Evolutionary conservation across 768 basidiomycete species (phyloP).

Genomic region (Pleurotus giganteus): DNA sequence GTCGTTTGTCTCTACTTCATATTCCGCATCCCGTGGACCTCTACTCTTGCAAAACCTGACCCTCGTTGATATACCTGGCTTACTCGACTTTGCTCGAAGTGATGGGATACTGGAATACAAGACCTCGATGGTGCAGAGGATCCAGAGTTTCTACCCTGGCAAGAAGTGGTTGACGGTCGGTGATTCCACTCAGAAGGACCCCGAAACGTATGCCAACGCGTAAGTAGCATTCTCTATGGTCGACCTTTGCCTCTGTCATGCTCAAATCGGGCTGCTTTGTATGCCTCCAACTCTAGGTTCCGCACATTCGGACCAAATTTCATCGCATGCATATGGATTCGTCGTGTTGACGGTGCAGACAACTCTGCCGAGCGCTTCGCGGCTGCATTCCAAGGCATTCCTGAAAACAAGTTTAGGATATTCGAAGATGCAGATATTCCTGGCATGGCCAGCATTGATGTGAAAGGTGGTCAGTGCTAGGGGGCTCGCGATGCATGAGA

Average conservation of each 20-base stretch:
- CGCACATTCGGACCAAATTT: conserved; percentile 31
- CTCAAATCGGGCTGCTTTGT: too few species aligned
- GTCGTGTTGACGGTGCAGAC: conserved; percentile 39
- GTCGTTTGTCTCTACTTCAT: conserved; percentile 34
- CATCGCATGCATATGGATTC: conserved; percentile 43
- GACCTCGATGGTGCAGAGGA: conserved; percentile 31
- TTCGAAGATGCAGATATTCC: conserved; percentile 37
- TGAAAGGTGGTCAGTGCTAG: conserved; percentile 37
- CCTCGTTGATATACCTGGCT: conserved; percentile 25
- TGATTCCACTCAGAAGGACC: conserved; percentile 45
- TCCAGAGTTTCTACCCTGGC: conserved; percentile 39
- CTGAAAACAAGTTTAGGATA: conserved; percentile 27
- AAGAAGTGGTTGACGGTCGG: conserved; percentile 42
- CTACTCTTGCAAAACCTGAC: conserved; percentile 38
- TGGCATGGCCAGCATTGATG: conserved; percentile 29
- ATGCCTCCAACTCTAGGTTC: conserved; percentile 31
- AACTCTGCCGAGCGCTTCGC: conserved; percentile 37
- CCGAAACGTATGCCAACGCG: conserved; percentile 42
- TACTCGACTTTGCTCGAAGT: conserved; percentile 25
- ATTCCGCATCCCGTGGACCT: conserved; percentile 33
- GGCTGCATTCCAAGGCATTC: conserved; percentile 33
- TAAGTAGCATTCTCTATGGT: conserved; percentile 26
- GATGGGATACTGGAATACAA: conserved; percentile 33
- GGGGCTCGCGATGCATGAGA: not conserved
- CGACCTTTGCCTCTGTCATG: too few species aligned